These are phyloP conservation scores for Candida glaebosa DNA, from an alignment of 805 yeast genomes.

Conservation along the genomic window DNA sequence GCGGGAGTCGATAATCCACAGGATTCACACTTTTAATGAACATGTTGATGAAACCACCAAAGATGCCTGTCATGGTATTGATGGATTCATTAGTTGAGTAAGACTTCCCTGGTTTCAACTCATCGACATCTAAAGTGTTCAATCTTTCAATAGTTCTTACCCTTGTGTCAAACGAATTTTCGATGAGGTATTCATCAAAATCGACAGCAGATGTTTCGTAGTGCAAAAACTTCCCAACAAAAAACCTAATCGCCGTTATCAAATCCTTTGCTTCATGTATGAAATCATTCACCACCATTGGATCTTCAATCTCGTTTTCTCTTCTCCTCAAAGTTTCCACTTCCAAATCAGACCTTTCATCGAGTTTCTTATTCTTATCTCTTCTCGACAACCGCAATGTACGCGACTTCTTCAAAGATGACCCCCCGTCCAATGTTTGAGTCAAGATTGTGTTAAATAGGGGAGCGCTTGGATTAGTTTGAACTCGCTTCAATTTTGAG, in stretches of 20 bases:
- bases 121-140: conserved; percentile 19
- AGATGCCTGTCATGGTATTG: conserved; percentile 43
- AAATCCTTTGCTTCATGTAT: conserved; percentile 34
- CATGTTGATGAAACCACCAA: conserved; percentile 37
- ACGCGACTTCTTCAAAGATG: conserved; percentile 23
- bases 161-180: conserved; percentile 28
- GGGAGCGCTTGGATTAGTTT: neutral
- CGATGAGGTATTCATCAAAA: conserved; percentile 26
- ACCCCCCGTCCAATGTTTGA: conserved; percentile 10
- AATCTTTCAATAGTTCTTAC: conserved; percentile 23
- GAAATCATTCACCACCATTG: conserved; percentile 29
- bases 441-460: conserved; percentile 9
- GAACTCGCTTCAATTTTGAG: conserved; percentile 19
- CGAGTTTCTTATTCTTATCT: conserved; percentile 6
- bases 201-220: conserved; percentile 27
- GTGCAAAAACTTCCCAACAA: conserved; percentile 41
- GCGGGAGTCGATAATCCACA: conserved; percentile 31
- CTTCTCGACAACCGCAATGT: conserved; percentile 27
- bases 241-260: conserved; percentile 35
- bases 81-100: conserved; percentile 50
- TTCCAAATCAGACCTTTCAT: neutral
- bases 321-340: conserved; percentile 5
- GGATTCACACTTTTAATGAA: conserved; percentile 36
- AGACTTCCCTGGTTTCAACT: conserved; percentile 37
- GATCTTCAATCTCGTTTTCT: conserved; percentile 26